Conservation (phyloP, 2,329 filamentous ascomycete genomes). For the Xylariomycetidae sp. region DNA sequence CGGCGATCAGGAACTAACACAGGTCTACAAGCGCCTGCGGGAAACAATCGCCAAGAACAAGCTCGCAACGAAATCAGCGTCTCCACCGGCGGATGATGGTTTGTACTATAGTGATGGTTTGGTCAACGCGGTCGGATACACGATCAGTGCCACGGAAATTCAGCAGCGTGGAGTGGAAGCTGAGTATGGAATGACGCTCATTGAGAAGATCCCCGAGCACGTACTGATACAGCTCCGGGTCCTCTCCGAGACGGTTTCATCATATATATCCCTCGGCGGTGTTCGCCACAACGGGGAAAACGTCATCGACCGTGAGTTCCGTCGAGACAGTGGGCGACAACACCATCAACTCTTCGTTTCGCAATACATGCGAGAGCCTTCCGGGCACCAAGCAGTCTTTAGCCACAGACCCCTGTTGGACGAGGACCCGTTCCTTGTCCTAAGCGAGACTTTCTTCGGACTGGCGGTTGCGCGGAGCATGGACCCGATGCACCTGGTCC, state of each 20-base stretch:
- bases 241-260: slow-evolving; percentile 78
- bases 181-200: slow-evolving; percentile 64
- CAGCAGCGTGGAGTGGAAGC: slow-evolving; percentile 80
- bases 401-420: slow-evolving; percentile 54
- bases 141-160: slow-evolving; percentile 85
- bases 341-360: slow-evolving; percentile 69
- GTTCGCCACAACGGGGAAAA: slow-evolving; percentile 56
- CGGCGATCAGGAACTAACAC: slow-evolving; percentile 46
- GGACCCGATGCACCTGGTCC: slow-evolving; percentile 73
- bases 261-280: slow-evolving; percentile 73
- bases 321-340: slow-evolving; percentile 62
- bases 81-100: slow-evolving; percentile 45
- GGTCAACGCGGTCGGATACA: slow-evolving; percentile 67
- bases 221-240: slow-evolving; percentile 81
- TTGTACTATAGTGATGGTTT: slow-evolving; percentile 53
- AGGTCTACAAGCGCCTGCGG: slow-evolving; percentile 54
- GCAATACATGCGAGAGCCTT: slow-evolving; percentile 38
- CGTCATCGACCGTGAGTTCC: slow-evolving; percentile 60
- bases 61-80: slow-evolving; percentile 31
- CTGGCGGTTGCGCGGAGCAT: slow-evolving; percentile 61
- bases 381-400: slow-evolving; percentile 36
- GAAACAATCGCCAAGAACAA: slow-evolving; percentile 53
- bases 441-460: slow-evolving; percentile 71
- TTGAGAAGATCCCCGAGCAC: slow-evolving; percentile 81
- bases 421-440: slow-evolving; percentile 71